Conservation (phyloP, 2,329 filamentous ascomycete species). For the Penicillium sp. region DNA sequence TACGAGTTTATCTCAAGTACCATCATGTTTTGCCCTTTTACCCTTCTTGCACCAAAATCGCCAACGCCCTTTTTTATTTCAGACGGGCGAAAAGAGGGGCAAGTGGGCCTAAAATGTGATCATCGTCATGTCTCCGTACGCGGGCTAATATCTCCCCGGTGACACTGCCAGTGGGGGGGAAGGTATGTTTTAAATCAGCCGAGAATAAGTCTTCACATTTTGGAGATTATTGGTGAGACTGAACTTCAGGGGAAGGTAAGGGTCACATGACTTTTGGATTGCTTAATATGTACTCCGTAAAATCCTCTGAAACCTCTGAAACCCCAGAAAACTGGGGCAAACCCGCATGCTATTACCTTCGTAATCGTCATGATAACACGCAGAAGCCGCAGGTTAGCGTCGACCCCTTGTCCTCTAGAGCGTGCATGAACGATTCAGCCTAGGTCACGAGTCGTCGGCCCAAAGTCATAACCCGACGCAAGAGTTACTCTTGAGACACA, state of each 20-base stretch:
- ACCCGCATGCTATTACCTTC: too few species aligned
- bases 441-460: too few species aligned
- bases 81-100: slow-evolving; percentile 2
- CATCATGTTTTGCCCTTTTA: too few species aligned
- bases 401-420: too few species aligned
- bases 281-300: too few species aligned
- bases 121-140: slow-evolving; percentile 17
- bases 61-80: not conserved
- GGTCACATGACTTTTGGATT: not conserved
- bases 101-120: slow-evolving; percentile 17
- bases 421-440: too few species aligned
- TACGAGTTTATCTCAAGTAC: not conserved
- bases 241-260: not conserved
- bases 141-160: slow-evolving; percentile 22
- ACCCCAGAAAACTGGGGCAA: too few species aligned
- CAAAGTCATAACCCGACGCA: too few species aligned
- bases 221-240: not conserved
- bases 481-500: too few species aligned
- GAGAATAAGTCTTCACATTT: not conserved
- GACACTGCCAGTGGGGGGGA: not conserved
- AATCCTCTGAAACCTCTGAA: too few species aligned
- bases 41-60: not conserved
- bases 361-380: too few species aligned
- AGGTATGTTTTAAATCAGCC: not conserved
- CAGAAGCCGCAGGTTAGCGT: too few species aligned